Evolutionary conservation across 768 basidiomycete species (phyloP), one percentile per base, ranked within the genome.

Genomic region (Daedaleopsis nitida): DNA sequence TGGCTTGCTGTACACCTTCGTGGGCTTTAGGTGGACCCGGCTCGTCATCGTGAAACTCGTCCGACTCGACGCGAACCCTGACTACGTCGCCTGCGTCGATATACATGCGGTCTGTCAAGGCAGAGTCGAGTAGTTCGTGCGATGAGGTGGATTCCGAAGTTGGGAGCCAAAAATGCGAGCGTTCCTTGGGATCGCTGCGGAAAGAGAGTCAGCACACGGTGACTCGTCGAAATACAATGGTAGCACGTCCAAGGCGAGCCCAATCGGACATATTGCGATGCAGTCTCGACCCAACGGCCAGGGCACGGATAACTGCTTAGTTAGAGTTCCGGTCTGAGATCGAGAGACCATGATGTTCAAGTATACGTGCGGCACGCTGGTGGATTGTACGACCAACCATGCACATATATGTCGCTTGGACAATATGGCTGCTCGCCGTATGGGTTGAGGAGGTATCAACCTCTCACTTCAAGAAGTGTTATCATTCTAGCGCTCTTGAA

Each of bases 31-130:
- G 88, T 0, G 92, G 91, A 1, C 92, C 92, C 2, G 92, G 92
- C 62, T 93, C 92, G 65, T 91, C 89, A 65, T 94, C 92, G 65
- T 84, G 88, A 65, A 93, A 94, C 66, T 92, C 90, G 66, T 92
- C 92, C 3, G 81, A 78, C 68, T 94, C 91, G 5, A 94, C 85
- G 5, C 91, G 86, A 1, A 91, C 83, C 27, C 92, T 88, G 2
- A 94, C 75, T 21, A 89, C 79, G 65, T 92, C 91, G 43, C 86
- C 84, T 58, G 84, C 80, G 72, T 92, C 91, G 62, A 94, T 86
- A 72, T 92, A 94, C 86, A 92, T 89, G 6, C 91, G 82, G 32
- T 86, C 85, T 6, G 81, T 58, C 0, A 82, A 74, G 0, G 87
- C 79, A 0, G 88, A 86, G 69, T 92, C 89, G 44, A 94, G 83